These are phyloP conservation scores for Cyberlindnera mycetangii DNA, from an alignment of 805 yeast genomes.

Conservation along the genomic window DNA sequence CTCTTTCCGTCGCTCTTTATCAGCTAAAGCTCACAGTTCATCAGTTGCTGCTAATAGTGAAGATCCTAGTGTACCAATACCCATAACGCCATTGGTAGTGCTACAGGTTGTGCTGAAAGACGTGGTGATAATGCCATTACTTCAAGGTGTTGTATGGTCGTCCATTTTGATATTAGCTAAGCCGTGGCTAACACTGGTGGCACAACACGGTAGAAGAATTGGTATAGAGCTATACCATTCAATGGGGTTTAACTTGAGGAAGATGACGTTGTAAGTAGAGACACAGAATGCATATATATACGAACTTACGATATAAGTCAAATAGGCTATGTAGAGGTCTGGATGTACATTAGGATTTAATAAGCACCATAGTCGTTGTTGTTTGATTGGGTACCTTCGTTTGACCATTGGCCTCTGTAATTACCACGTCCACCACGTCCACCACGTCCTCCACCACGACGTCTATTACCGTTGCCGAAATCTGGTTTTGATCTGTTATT, in stretches of 20 bases:
- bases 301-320: neutral
- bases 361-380: neutral
- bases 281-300: neutral
- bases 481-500: neutral
- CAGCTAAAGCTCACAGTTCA: conserved; percentile 6
- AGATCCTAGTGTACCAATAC: conserved; percentile 3
- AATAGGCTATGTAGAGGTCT: no score
- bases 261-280: neutral
- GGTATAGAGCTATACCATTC: conserved; percentile 22
- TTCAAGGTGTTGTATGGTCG: conserved; percentile 50
- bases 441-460: neutral
- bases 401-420: conserved; percentile 1
- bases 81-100: conserved; percentile 41
- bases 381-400: neutral
- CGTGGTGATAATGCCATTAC: conserved; percentile 49
- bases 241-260: conserved; percentile 10
- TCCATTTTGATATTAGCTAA: conserved; percentile 36
- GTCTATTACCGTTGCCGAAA: neutral
- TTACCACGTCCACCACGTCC: conserved; percentile 13
- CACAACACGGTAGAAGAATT: conserved; percentile 26
- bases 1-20: conserved; percentile 45
- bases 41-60: neutral
- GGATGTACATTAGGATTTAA: no score
- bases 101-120: conserved; percentile 48
- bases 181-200: conserved; percentile 33